phyloP scores from a whole-genome alignment of 257 asterid genomes.

The Nicotiana tabacum region DNA sequence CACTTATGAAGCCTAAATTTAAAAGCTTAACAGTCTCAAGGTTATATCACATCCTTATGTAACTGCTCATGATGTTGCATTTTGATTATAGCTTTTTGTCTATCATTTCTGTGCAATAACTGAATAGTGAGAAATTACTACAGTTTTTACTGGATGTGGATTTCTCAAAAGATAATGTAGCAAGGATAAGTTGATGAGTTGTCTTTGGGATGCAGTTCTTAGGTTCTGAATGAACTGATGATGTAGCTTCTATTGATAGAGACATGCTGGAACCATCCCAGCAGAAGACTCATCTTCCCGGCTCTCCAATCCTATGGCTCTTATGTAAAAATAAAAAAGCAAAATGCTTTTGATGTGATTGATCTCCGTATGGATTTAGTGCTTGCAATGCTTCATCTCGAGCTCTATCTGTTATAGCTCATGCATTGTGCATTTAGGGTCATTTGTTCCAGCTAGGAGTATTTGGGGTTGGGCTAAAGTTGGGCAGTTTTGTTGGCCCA shows the following conservation, averaged over 20 bases:
- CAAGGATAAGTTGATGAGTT: neutral
- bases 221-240: neutral
- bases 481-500: neutral
- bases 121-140: neutral
- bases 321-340: neutral
- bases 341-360: neutral
- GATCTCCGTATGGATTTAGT: neutral
- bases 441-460: neutral
- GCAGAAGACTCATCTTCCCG: conserved; percentile 7
- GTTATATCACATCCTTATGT: neutral
- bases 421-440: neutral
- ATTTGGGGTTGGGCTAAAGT: neutral
- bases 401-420: neutral
- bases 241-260: conserved; percentile 10
- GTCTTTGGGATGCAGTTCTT: neutral
- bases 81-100: neutral
- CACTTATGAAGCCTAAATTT: neutral
- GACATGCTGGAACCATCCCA: neutral
- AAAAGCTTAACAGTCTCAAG: neutral
- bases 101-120: neutral
- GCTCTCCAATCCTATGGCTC: neutral
- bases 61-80: neutral
- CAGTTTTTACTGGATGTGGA: neutral
- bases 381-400: conserved; percentile 3
- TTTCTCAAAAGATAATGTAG: neutral